phyloP scores from a whole-genome alignment of 164 flowering plant genomes.

The Hamamelis virginiana region DNA sequence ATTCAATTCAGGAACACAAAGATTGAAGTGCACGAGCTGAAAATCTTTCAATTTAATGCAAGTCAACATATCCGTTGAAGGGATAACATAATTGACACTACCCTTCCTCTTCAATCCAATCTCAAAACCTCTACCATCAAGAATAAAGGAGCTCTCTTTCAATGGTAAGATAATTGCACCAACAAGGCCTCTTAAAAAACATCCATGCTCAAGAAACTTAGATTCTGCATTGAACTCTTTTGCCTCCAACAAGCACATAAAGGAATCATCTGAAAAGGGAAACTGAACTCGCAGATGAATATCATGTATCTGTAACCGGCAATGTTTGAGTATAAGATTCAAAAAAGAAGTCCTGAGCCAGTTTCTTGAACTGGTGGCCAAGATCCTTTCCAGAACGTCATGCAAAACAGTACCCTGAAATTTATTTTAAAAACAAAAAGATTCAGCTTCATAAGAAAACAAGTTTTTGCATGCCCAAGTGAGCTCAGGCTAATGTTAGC shows the following conservation, averaged over 20 bases:
- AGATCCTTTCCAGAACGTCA: conserved; percentile 44
- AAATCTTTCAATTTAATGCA: conserved; percentile 43
- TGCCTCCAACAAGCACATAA: conserved; percentile 33
- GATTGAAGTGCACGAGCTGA: conserved; percentile 35
- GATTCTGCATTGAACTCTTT: conserved; percentile 44
- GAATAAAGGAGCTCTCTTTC: conserved; percentile 32
- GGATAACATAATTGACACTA: conserved; percentile 26
- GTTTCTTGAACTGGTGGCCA: conserved; percentile 33
- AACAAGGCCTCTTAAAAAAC: conserved; percentile 47
- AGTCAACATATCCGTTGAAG: conserved; percentile 30
- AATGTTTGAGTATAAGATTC: conserved; percentile 49
- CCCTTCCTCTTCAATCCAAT: conserved; percentile 46
- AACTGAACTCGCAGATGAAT: conserved; percentile 47
- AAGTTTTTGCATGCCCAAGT: conserved; percentile 1
- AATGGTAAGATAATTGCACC: conserved; percentile 39
- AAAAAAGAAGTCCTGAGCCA: conserved; percentile 31
- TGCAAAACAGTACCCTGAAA: conserved; percentile 73
- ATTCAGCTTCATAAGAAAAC: neutral
- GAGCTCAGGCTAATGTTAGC: neutral
- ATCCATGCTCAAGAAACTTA: conserved; percentile 24
- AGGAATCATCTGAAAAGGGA: conserved; percentile 32
- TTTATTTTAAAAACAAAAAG: neutral
- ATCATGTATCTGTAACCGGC: conserved; percentile 40
- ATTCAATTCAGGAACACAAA: conserved; percentile 43
- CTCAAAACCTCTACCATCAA: conserved; percentile 46